Evolutionary conservation across 352 stramenopile genomes (phyloP), one percentile per base, ranked within the genome.

Genomic region (Phytophthora rubi): DNA sequence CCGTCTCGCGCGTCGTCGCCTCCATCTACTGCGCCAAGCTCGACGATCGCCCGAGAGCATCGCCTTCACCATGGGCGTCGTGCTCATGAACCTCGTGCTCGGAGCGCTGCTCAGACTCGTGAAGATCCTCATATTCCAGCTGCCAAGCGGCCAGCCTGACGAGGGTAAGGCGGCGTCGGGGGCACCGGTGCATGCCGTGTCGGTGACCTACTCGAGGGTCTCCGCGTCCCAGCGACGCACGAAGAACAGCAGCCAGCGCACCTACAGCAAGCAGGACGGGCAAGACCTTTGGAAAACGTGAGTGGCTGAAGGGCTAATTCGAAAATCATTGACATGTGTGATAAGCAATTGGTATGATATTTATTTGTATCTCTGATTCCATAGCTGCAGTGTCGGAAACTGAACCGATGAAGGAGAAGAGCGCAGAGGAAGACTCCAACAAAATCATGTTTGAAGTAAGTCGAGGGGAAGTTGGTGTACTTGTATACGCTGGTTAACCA

Each of bases 221-320:
- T 84, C 23, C 81, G 86, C 32, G 23, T 26, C 23, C 23, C 23
- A 26, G 23, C 23, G 23, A 26, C 23, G 23, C 23, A 26, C 2
- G 23, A 26, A 26, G 2, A 26, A 26, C 23, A 26, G 2, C 23
- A 26, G 23, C 23, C 23, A 26, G 23, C 23, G 23, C 23, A 26
- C 23, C 23, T 1, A 26, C 23, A 26, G 23, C 23, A 26, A 26
- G 23, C 23, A 26, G 23, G 23, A 92, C 86, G 18, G 86, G 86
- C 73, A 94, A 94, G 56, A 82, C 74, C 1, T 92, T 94, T 35
- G 79, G 75, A 35, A 83, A 81, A 51, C 79, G 82, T 81, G 70
- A 60, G 65, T 59, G 32, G 18, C 6, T 37, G 59, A 52, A 10
- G 23, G 16, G n/a, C 39, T 10, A 4, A 68, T 28, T 15, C 37